Percentiles rank a stretch among this genome's conserved stretches.
Conservation (phyloP, 179 eudicot genomes). For the Beta lomatogona region DNA sequence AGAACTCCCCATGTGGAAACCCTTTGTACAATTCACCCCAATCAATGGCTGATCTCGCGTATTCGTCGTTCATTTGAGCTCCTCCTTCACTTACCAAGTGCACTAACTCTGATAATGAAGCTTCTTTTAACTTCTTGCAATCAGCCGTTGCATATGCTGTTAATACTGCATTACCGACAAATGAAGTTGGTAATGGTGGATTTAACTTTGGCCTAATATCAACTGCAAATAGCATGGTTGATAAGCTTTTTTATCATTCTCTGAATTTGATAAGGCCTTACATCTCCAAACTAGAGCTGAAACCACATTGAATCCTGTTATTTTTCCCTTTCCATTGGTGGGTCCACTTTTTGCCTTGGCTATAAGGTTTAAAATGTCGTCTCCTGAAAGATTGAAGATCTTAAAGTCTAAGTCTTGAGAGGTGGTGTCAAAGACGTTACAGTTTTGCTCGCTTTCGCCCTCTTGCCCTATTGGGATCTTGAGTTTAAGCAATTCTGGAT, state of each 20-base stretch:
- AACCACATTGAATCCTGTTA: constrained; percentile 74
- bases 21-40: constrained; percentile 84
- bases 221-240: constrained; percentile 64
- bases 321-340: constrained; percentile 24
- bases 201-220: constrained; percentile 61
- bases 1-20: constrained; percentile 80
- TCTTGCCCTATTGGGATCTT: constrained; percentile 42
- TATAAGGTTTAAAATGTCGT: constrained; percentile 54
- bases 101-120: constrained; percentile 49
- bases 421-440: constrained; percentile 48
- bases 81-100: constrained; percentile 61
- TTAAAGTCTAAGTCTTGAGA: constrained; percentile 63
- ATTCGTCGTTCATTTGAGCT: constrained; percentile 67
- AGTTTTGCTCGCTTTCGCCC: constrained; percentile 36
- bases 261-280: constrained; percentile 62
- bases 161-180: constrained; percentile 72
- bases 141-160: constrained; percentile 64
- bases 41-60: constrained; percentile 78
- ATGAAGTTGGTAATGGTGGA: constrained; percentile 61
- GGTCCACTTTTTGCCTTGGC: constrained; percentile 38
- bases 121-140: constrained; percentile 53
- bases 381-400: constrained; percentile 51
- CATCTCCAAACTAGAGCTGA: constrained; percentile 81
- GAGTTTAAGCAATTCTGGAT: constrained; percentile 67
- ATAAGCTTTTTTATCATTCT: constrained; percentile 23